These are phyloP conservation scores for Pugionium cornutum DNA, from an alignment of 345 rosid genomes.

Conservation along the genomic window DNA sequence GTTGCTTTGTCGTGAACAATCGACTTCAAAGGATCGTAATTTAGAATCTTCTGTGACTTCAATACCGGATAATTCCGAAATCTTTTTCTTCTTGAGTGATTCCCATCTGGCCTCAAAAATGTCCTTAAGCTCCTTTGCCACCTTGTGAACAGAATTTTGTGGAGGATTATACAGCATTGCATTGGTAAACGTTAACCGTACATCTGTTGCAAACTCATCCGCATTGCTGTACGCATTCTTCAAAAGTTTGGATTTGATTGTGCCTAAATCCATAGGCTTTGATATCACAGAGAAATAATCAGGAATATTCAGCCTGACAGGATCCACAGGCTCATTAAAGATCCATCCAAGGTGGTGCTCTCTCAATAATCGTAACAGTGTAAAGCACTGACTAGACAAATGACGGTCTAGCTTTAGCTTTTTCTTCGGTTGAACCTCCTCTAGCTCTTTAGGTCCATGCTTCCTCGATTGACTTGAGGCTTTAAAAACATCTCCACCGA, in stretches of 20 bases:
- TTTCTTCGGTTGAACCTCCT: conserved; percentile 49
- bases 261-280: conserved; percentile 89
- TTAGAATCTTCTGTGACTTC: conserved; percentile 23
- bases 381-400: conserved; percentile 52
- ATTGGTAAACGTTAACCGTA: conserved; percentile 74
- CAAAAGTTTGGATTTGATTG: conserved; percentile 57
- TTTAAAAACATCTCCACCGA: conserved; percentile 26
- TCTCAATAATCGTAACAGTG: conserved; percentile 49
- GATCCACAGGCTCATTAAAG: conserved; percentile 78
- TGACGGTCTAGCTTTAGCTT: conserved; percentile 59
- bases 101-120: conserved; percentile 69
- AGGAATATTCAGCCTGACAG: conserved; percentile 59
- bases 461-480: conserved; percentile 36
- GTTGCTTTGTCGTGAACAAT: conserved; percentile 40
- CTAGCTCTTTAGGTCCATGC: conserved; percentile 42
- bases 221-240: conserved; percentile 46
- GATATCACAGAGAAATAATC: conserved; percentile 75
- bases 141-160: conserved; percentile 49
- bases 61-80: conserved; percentile 24
- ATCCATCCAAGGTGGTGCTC: conserved; percentile 54
- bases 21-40: conserved; percentile 32
- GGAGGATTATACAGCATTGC: conserved; percentile 86
- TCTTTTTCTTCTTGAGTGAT: conserved; percentile 54
- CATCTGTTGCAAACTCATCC: conserved; percentile 81
- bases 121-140: conserved; percentile 51